Conservation (phyloP, 2,329 filamentous ascomycete species). For the Calonectria multiphialidica region DNA sequence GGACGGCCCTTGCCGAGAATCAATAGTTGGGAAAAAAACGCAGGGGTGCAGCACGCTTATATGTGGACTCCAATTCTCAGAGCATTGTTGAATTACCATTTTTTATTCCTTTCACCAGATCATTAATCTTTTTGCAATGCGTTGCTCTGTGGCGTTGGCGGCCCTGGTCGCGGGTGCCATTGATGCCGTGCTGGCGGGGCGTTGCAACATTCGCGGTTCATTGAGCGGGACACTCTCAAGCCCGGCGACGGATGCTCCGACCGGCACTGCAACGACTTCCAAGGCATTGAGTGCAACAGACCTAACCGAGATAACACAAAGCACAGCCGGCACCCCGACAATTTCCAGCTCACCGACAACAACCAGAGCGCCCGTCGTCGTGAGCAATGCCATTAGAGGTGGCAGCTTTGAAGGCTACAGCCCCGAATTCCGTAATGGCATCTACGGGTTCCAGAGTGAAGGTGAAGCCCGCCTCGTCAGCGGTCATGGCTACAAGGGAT, state of each 20-base stretch:
- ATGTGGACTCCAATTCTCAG: neutral
- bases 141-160: slow-evolving; percentile 22
- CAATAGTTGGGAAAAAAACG: neutral
- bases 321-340: neutral
- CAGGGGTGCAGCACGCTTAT: neutral
- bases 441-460: slow-evolving; percentile 33
- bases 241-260: too few relatives aligned
- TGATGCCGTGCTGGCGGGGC: slow-evolving; percentile 19
- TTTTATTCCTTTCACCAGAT: neutral
- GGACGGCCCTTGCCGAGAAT: neutral
- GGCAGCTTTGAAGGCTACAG: slow-evolving; percentile 39
- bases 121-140: slow-evolving; percentile 28
- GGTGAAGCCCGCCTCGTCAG: slow-evolving; percentile 29
- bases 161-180: slow-evolving; percentile 16
- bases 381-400: slow-evolving; percentile 31
- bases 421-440: slow-evolving; percentile 31
- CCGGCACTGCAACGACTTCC: neutral
- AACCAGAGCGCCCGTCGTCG: slow-evolving; percentile 16
- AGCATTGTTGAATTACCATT: neutral
- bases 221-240: neutral
- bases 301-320: too few relatives aligned
- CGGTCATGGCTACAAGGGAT: slow-evolving; percentile 29
- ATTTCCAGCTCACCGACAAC: slow-evolving; percentile 12
- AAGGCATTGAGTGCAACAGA: neutral
- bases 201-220: slow-evolving; percentile 24